Evolutionary conservation across 2,329 filamentous ascomycete genomes (phyloP).

Genomic region (Proliferodiscus dingleyae): DNA sequence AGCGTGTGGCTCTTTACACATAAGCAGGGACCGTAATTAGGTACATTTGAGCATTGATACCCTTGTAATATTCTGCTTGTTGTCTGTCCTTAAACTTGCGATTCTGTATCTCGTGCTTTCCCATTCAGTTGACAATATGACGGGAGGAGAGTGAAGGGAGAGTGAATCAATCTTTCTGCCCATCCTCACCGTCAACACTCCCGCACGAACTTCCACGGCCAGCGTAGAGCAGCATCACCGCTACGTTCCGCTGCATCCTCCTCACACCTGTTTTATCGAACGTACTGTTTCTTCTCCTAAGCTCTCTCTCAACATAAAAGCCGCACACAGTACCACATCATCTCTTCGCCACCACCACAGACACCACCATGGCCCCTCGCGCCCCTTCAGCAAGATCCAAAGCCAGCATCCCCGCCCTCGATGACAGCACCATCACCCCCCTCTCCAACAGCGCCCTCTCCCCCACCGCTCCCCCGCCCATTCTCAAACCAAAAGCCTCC

Average conservation of each 20-base stretch:
- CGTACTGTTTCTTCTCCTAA: not conserved
- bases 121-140: too few species aligned
- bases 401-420: not conserved
- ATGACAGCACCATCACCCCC: not conserved
- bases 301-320: not conserved
- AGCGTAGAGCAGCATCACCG: too few species aligned
- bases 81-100: not conserved
- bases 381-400: not conserved
- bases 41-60: slow-evolving; percentile 22
- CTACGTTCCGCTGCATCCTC: too few species aligned
- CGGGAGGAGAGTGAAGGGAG: too few species aligned
- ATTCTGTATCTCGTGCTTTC: too few species aligned
- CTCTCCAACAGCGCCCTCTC: not conserved
- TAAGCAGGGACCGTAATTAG: not conserved
- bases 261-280: not conserved
- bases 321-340: not conserved
- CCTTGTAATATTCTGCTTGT: slow-evolving; percentile 5
- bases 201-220: too few species aligned
- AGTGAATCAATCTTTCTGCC: too few species aligned
- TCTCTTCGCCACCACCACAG: not conserved
- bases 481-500: slow-evolving; percentile 18
- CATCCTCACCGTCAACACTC: not conserved
- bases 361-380: not conserved
- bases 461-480: slow-evolving; percentile 1
- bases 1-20: not conserved